Conservation (phyloP, 2,329 filamentous ascomycete genomes). For the Monilinia polystroma region DNA sequence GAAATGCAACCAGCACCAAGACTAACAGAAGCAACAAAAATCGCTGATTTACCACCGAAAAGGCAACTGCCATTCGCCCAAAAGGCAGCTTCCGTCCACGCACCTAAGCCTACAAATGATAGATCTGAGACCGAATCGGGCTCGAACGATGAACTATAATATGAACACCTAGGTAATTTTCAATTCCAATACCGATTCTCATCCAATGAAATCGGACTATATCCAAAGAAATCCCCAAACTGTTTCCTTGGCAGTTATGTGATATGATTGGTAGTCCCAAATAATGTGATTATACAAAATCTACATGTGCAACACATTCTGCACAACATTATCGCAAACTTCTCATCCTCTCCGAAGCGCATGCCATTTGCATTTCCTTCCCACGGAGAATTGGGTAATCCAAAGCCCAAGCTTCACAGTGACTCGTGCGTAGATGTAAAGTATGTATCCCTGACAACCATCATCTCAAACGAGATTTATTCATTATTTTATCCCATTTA, state of each 20-base stretch:
- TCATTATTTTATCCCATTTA: not conserved
- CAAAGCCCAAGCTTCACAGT: slow-evolving; percentile 4
- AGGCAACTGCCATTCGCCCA: slow-evolving; percentile 31
- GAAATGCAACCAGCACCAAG: slow-evolving; percentile 7
- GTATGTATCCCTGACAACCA: slow-evolving; percentile 19
- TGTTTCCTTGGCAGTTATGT: not conserved
- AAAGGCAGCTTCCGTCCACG: slow-evolving; percentile 22
- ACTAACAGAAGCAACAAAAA: slow-evolving; percentile 21
- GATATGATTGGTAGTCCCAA: slow-evolving; percentile 6
- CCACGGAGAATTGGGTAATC: not conserved
- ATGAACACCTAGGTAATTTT: not conserved
- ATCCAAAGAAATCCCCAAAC: not conserved
- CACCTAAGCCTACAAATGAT: slow-evolving; percentile 25
- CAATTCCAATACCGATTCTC: not conserved
- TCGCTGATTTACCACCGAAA: slow-evolving; percentile 25
- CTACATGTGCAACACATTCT: not conserved
- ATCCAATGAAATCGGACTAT: not conserved
- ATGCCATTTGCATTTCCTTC: not conserved
- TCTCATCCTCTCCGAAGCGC: not conserved
- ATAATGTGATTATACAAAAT: not conserved
- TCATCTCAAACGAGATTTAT: not conserved
- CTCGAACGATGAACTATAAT: slow-evolving; percentile 35
- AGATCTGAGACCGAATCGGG: slow-evolving; percentile 39
- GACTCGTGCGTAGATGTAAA: slow-evolving; percentile 17
- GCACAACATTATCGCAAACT: slow-evolving; percentile 10